Evolutionary conservation across 768 basidiomycete genomes (phyloP), one percentile per base, ranked within the genome.

Genomic region (Tricholoma terreum): DNA sequence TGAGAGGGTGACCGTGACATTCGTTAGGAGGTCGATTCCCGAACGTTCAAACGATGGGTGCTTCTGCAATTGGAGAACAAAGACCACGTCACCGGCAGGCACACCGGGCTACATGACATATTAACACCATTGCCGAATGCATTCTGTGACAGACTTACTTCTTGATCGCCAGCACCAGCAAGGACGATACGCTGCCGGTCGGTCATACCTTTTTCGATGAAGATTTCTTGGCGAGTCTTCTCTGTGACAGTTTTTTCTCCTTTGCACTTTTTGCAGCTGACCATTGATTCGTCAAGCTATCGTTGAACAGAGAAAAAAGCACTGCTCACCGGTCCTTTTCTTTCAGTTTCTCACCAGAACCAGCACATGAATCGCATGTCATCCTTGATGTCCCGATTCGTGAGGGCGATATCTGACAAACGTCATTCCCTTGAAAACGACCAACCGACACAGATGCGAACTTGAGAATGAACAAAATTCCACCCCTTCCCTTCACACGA

Each of bases 201-300:
- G 4, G 84, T 69, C 86, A 94, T 93, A 12, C 96, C 96, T 53
- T 85, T 86, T 65, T 95, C 92, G 45, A 98, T 80, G 63, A 84
- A 82, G 21, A 97, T 86, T 61, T 95, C 93, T 61, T 94, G 86
- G 50, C 91, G 85, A 46, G 87, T 91, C 77, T 94, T 97, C 68
- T 96, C 93, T 60, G 89, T 86, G 43, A 89, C 81, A 0, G 85
- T 88, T 69, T 87, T 89, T 52, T 83, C 81, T 4, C 94, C 96
- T 65, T 94, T 94, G 74, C 96, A 98, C 68, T 92, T 96, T 73
- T 95, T 98, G 74, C 95, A 98, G 62, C 94, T 96, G 65, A 17
- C 17, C 19, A 54, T 48, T 49, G 14, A 17, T 30, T 22, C 45
- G 48, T 19, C 22, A 38, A 33, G 30, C 19, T 7, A 52, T 30